These are phyloP conservation scores for Vitis rupestris DNA, from an alignment of 164 flowering plant species.

Conservation along the genomic window DNA sequence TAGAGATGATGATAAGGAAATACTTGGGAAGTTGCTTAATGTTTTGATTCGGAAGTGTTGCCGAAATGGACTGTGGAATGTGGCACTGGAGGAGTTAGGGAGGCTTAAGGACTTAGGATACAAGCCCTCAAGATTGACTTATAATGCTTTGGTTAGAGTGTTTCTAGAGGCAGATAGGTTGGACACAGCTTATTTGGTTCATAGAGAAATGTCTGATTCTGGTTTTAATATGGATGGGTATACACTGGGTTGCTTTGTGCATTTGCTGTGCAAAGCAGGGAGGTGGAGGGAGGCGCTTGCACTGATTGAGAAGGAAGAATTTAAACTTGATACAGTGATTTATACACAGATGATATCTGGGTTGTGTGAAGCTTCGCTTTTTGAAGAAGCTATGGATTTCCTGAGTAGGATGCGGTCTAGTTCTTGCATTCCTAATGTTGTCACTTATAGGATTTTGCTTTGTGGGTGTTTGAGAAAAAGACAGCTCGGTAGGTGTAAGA, in stretches of 20 bases:
- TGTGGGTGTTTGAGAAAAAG: constrained; percentile 60
- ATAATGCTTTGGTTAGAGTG: constrained; percentile 72
- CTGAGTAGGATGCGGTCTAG: constrained; percentile 68
- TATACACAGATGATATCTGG: constrained; percentile 85
- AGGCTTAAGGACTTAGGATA: constrained; percentile 86
- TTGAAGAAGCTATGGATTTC: constrained; percentile 87
- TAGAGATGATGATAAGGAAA: constrained; percentile 59
- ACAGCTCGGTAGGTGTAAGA: constrained; percentile 82
- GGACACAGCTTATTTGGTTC: constrained; percentile 63
- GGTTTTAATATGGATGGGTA: constrained; percentile 60
- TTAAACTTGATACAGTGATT: constrained; percentile 56
- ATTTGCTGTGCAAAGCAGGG: constrained; percentile 68
- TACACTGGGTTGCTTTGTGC: constrained; percentile 56
- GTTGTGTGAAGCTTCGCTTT: constrained; percentile 87
- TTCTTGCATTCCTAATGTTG: constrained; percentile 79
- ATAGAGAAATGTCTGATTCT: constrained; percentile 59
- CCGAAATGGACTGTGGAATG: constrained; percentile 67
- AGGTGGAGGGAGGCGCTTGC: constrained; percentile 74
- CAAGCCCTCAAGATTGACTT: constrained; percentile 60
- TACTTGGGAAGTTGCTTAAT: constrained; percentile 71
- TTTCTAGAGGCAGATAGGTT: constrained; percentile 61
- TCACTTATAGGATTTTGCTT: constrained; percentile 73
- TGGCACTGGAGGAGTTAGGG: constrained; percentile 87
- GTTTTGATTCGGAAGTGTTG: constrained; percentile 68
- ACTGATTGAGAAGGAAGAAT: constrained; percentile 72